Evolutionary conservation across 2,329 filamentous ascomycete genomes (phyloP).

Genomic region (Acrodontium crateriforme): DNA sequence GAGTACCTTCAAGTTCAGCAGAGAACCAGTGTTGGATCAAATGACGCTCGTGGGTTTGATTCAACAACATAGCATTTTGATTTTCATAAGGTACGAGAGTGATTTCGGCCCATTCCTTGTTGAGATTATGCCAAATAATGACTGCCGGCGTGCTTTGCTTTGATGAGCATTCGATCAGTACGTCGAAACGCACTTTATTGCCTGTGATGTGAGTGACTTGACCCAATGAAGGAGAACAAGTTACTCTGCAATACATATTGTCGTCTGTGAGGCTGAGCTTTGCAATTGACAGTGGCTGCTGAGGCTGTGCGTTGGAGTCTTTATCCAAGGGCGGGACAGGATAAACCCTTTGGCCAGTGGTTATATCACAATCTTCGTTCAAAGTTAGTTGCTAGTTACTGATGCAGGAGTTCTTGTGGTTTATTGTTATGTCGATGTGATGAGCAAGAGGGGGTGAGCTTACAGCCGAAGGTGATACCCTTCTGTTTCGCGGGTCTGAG

Average conservation of each 20-base stretch:
- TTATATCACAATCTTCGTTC: constrained; percentile 21
- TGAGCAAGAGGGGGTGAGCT: constrained; percentile 3
- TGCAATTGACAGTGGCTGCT: constrained; percentile 20
- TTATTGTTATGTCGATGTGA: neutral
- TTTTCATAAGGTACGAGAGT: too few species aligned
- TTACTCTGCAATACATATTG: constrained; percentile 40
- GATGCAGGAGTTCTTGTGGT: too few species aligned
- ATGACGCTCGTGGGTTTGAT: constrained; percentile 20
- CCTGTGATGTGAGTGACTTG: constrained; percentile 51
- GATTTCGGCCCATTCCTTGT: constrained; percentile 40
- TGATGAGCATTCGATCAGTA: constrained; percentile 35
- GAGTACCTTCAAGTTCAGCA: constrained; percentile 30
- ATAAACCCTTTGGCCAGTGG: constrained; percentile 23
- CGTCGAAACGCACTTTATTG: constrained; percentile 46
- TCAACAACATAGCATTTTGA: constrained; percentile 44
- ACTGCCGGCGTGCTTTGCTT: constrained; percentile 46
- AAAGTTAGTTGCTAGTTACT: too few species aligned
- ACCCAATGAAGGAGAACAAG: constrained; percentile 58
- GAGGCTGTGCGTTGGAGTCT: constrained; percentile 18
- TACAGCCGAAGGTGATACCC: constrained; percentile 23
- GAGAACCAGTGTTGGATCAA: constrained; percentile 40
- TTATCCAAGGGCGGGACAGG: constrained; percentile 13
- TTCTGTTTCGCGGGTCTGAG: constrained; percentile 18
- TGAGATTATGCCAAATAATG: constrained; percentile 58
- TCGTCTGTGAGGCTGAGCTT: constrained; percentile 7